Percentiles rank a stretch among this genome's conserved stretches.
phyloP scores from a whole-genome alignment of 2,329 filamentous ascomycete genomes.

The Cladosporium phlei region DNA sequence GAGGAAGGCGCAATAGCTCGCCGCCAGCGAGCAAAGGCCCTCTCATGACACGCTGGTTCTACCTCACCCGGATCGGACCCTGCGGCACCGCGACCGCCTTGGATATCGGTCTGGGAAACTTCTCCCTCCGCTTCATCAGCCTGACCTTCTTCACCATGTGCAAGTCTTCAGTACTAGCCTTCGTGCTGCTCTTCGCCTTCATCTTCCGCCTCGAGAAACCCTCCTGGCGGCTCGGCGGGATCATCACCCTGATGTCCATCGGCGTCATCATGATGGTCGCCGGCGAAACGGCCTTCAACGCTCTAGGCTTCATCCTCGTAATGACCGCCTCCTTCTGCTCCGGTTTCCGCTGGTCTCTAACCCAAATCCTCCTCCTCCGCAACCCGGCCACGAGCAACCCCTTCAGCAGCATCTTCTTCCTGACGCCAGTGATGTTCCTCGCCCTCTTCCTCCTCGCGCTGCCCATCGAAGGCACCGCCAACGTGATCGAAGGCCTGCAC shows the following conservation, averaged over 20 bases:
- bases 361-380: constrained; percentile 87
- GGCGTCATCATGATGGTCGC: constrained; percentile 98
- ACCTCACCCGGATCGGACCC: constrained; percentile 83
- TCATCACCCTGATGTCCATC: constrained; percentile 86
- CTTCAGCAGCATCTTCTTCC: constrained; percentile 93
- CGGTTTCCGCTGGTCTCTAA: constrained; percentile 97
- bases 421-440: constrained; percentile 95
- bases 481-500: constrained; percentile 62
- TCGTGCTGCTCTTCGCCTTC: constrained; percentile 93
- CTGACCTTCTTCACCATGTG: constrained; percentile 99
- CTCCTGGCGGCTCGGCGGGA: constrained; percentile 76
- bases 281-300: constrained; percentile 84
- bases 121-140: constrained; percentile 90
- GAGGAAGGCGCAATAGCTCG: constrained; percentile 8
- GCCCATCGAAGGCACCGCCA: constrained; percentile 73
- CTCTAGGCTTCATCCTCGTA: constrained; percentile 82
- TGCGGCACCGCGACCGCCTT: constrained; percentile 90
- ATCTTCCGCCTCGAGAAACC: constrained; percentile 84
- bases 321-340: constrained; percentile 93
- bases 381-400: constrained; percentile 95
- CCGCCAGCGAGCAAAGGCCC: constrained; percentile 41
- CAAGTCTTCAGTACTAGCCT: constrained; percentile 92
- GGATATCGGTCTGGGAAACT: constrained; percentile 94
- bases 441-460: constrained; percentile 75
- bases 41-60: constrained; percentile 84